Evolutionary conservation across 371 early-diverging fungal species (phyloP), one percentile per base, ranked within the genome.

Genomic region (Mucor irregularis): DNA sequence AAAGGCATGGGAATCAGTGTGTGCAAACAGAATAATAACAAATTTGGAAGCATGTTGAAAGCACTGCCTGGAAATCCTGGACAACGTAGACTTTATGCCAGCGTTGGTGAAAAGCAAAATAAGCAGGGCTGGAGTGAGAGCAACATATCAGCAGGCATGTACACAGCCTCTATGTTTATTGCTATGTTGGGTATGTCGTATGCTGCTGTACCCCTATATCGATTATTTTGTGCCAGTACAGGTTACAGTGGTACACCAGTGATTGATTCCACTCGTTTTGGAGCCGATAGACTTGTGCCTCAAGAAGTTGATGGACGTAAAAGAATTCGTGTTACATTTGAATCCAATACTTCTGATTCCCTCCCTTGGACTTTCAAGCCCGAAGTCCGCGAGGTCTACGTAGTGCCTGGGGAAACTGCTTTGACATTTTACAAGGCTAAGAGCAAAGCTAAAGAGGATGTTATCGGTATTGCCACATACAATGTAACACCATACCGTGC

Each of bases 401-500:
- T 97, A 16, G 83, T 92, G 1, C 98, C 98, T 8, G 98, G 98
- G 2, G 98, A 99, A 62, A 97, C 98, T 0, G 94, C 97, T 6
- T 67, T 99, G 61, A 95, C 97, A 4, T 99, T 99, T 65, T 99
- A 91, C 78, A 90, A 87, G 26, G 99, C 99, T n/a, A 83, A 89
- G 61, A 97, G 96, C 73, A 81, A 85, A 29, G 86, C 92, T n/a
- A 83, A 89, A 24, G 84, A 90, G 49, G 95, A 95, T 61, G 85
- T 99, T 33, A 90, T 95, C 37, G 99, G 99, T n/a, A 89, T 99
- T 53, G 92, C 95, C 1, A 99, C 98, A 0, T 99, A 99, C 63
- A 95, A 94, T 64, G 96, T 99, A 24, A 85, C 93, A 1, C 99
- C 99, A 3, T 82, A 88, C 51, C 90, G 94, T 64, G 96, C 94